Conservation (phyloP, 2,329 filamentous ascomycete genomes). For the Botrytis galanthina region DNA sequence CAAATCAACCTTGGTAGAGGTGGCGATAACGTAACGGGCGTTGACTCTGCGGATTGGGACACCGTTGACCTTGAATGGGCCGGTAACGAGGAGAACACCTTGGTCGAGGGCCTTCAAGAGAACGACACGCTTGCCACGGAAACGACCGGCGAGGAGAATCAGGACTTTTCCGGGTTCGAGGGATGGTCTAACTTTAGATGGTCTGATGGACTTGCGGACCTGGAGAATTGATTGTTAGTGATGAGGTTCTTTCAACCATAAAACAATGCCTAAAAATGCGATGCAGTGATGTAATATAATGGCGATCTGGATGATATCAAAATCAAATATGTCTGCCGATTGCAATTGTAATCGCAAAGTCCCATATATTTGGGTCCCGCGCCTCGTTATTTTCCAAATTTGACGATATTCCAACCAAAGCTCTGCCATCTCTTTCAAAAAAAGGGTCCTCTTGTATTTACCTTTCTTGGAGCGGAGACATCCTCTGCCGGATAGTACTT, state of each 20-base stretch:
- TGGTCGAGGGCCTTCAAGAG: conserved; percentile 97
- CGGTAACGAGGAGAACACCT: conserved; percentile 97
- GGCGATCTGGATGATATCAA: not conserved
- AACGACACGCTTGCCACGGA: conserved; percentile 99
- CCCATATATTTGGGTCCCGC: conserved; percentile 14
- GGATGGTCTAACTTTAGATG: conserved; percentile 81
- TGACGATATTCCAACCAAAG: conserved; percentile 17
- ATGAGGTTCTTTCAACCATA: not conserved
- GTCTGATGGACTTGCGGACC: conserved; percentile 91
- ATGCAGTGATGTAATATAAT: not conserved
- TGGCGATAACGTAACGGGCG: conserved; percentile 90
- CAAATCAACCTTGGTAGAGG: conserved; percentile 81
- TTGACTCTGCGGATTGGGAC: conserved; percentile 95
- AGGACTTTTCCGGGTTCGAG: conserved; percentile 94
- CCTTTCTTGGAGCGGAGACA: conserved; percentile 86
- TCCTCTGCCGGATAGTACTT: conserved; percentile 99
- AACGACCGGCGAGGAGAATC: conserved; percentile 98
- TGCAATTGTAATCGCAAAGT: conserved; percentile 29
- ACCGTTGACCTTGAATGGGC: conserved; percentile 99
- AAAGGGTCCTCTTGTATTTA: conserved; percentile 45
- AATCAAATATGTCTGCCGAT: not conserved
- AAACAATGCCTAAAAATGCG: not conserved
- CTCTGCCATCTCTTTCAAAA: conserved; percentile 42
- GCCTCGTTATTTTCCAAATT: conserved; percentile 20
- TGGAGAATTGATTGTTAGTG: conserved; percentile 47